Conservation (phyloP, 257 asterid genomes). For the Linderniella brevidens region DNA sequence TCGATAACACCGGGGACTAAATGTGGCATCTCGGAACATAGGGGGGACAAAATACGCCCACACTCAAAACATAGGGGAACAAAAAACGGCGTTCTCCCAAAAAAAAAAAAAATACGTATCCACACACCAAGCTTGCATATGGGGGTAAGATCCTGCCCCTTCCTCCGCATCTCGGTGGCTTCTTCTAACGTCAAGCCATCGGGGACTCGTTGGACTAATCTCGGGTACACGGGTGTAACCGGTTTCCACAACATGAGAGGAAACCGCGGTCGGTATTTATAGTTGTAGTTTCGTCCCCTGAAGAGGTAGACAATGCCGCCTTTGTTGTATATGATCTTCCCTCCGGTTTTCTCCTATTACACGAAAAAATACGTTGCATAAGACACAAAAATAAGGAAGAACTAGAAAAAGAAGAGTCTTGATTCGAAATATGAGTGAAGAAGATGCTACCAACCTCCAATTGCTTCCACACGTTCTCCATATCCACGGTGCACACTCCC, state of each 20-base stretch:
- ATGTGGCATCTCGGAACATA: too few relatives aligned
- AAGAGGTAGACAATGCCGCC: constrained; percentile 75
- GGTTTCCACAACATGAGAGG: constrained; percentile 98
- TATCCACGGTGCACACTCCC: constrained; percentile 93
- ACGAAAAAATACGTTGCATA: not conserved
- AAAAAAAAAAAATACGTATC: constrained; percentile 9
- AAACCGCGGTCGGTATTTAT: constrained; percentile 46
- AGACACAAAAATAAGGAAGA: not conserved
- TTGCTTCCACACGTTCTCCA: constrained; percentile 61
- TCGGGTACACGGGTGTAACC: constrained; percentile 73
- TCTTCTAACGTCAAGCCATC: constrained; percentile 76
- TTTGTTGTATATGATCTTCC: constrained; percentile 51
- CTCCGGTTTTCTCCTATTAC: constrained; percentile 76
- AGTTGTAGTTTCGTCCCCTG: constrained; percentile 88
- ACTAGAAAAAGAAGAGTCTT: constrained; percentile 8
- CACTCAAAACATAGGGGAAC: constrained; percentile 1
- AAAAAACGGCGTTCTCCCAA: constrained; percentile 8
- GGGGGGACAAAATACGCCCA: too few relatives aligned
- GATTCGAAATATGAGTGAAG: too few relatives aligned
- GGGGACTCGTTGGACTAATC: constrained; percentile 51
- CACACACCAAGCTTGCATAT: constrained; percentile 75
- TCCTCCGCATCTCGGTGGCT: constrained; percentile 66
- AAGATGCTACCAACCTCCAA: constrained; percentile 64
- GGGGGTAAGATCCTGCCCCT: constrained; percentile 52
- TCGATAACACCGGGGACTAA: too few relatives aligned